phyloP scores from a whole-genome alignment of 2,329 filamentous ascomycete genomes.

The Trichoderma sp. region DNA sequence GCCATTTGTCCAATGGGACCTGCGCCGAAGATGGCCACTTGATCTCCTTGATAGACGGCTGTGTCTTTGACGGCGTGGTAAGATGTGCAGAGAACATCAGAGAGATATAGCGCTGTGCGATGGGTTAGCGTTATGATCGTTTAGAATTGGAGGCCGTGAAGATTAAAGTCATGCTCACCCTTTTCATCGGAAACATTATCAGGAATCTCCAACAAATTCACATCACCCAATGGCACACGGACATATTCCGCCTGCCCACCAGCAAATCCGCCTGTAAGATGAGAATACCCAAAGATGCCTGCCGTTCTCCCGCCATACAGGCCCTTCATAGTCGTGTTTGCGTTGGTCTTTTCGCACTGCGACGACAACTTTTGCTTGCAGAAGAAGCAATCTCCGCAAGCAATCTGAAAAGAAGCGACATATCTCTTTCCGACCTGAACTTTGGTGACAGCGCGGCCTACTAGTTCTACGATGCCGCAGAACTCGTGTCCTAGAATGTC shows the following conservation, averaged over 20 bases:
- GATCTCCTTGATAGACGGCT: constrained; percentile 71
- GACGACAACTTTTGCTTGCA: not conserved
- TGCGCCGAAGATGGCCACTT: constrained; percentile 81
- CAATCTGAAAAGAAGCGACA: constrained; percentile 85
- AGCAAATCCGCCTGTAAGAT: constrained; percentile 83
- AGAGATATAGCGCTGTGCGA: constrained; percentile 62
- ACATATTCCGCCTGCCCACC: constrained; percentile 87
- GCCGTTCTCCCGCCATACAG: constrained; percentile 79
- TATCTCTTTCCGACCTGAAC: constrained; percentile 67
- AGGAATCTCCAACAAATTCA: constrained; percentile 78
- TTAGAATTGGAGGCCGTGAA: not conserved
- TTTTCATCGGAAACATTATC: constrained; percentile 82
- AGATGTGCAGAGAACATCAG: constrained; percentile 74
- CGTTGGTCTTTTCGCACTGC: not conserved
- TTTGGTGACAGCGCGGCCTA: constrained; percentile 54
- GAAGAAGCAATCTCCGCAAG: constrained; percentile 69
- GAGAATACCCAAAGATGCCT: constrained; percentile 71
- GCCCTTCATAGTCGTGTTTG: not conserved
- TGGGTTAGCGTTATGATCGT: not conserved
- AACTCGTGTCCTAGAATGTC: constrained; percentile 68
- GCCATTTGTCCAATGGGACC: constrained; percentile 86
- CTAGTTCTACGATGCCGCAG: constrained; percentile 53
- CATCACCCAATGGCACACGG: constrained; percentile 74
- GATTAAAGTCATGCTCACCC: constrained; percentile 35
- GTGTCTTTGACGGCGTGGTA: constrained; percentile 85